Conservation (phyloP, 129 eudicot species). For the Lonicera japonica region DNA sequence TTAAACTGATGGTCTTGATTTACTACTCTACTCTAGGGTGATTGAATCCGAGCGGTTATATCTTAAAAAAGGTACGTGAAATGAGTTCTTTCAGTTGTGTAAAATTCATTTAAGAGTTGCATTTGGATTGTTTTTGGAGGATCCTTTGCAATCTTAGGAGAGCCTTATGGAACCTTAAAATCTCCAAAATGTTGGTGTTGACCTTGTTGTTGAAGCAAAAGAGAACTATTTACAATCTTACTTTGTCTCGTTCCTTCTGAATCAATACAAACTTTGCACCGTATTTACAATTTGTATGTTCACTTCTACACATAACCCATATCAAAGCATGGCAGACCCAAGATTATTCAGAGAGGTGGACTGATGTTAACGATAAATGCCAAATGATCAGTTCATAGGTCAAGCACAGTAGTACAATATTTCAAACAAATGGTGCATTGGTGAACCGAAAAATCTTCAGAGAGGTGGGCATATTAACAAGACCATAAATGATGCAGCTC, state of each 20-base stretch:
- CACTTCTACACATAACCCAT: too few relatives aligned
- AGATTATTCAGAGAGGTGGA: too few relatives aligned
- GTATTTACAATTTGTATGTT: not conserved
- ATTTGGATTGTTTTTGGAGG: slow-evolving; percentile 15
- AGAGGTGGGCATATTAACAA: too few relatives aligned
- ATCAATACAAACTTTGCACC: not conserved
- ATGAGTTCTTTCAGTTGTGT: slow-evolving; percentile 10
- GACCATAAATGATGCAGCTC: too few relatives aligned
- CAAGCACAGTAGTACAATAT: too few relatives aligned
- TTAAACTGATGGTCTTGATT: too few relatives aligned
- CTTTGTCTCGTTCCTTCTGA: not conserved
- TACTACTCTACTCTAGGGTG: too few relatives aligned
- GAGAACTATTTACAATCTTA: slow-evolving; percentile 1
- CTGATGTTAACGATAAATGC: too few relatives aligned
- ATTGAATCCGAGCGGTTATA: not conserved
- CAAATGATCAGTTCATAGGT: too few relatives aligned
- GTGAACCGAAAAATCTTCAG: too few relatives aligned
- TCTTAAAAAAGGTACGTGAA: not conserved
- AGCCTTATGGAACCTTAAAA: not conserved
- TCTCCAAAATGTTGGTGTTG: not conserved
- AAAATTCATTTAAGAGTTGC: slow-evolving; percentile 8
- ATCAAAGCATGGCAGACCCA: too few relatives aligned
- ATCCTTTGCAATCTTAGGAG: slow-evolving; percentile 13
- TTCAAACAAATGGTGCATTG: too few relatives aligned
- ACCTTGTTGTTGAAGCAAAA: not conserved